Base-by-base conservation (phyloP, 306 rosid genomes). In the Vachellia pachyceras region DNA sequence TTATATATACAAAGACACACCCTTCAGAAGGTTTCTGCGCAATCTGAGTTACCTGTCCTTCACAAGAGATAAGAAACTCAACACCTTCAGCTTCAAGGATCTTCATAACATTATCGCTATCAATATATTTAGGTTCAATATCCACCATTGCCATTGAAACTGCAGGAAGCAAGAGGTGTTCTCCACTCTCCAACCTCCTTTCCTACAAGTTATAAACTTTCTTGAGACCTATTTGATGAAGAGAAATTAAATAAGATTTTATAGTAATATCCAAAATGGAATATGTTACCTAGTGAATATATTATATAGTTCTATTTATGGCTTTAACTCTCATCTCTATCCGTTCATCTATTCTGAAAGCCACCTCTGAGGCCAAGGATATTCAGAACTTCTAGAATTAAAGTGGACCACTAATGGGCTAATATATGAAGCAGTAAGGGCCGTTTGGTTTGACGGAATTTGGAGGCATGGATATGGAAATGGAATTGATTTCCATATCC, bases 61-160 rank as follows among this genome's bases (percentile, higher is more conserved):
- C 89, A 82, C 84, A 73, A 52, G 92, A 90, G 67, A 89, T 80
- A 85, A 95, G 92, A 85, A 88, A 90, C 61, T 90, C 96, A 72
- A 93, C 97, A 44, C 97, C 94, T 82, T 88, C 90, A 70, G 87
- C 88, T 72, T 86, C 85, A 52, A 95, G 79, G 82, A 88, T 47
- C 52, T 85, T 81, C 54, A 86, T 65, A 82, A 91, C 71, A 76
- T 83, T 86, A 72, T 76, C 76, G 81, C 71, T 54, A 8, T 84
- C 90, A 6, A 60, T 75, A 79, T 39, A 76, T 52, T 80, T 81
- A 69, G 85, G 83, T 84, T 85, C 85, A 76, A 46, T 77, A 35
- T 86, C 84, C 10, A 77, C 76, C 75, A 86, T 87, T 77, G 88
- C 93, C 98, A 92, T 92, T 58, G 33, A 80, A 82, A 75, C 80